Evolutionary conservation across 441 rosid genomes (phyloP), one percentile per base, ranked within the genome.

Genomic region (Erysimum cheiri): DNA sequence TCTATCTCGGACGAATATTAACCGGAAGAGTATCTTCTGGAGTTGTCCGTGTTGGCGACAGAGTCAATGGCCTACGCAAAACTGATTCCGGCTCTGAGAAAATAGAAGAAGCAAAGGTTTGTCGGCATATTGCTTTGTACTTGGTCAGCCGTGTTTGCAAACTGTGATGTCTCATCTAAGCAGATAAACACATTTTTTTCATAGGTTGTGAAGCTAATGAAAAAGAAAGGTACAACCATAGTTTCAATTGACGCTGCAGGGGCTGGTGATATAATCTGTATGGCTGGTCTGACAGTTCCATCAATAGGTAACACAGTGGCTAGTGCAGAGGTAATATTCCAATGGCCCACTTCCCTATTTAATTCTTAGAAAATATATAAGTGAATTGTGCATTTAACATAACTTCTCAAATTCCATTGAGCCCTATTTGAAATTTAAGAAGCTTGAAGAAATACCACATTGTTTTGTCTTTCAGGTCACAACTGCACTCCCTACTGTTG

Each of bases 51-150:
- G 87, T 88, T 61, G 99, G 97, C 7, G 99, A 94, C 80, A 85
- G 60, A 79, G 72, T 94, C 63, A 92, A 83, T 78, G 99, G 98
- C 58, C 80, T 92, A 35, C 94, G 96, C 35, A 59, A 6, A 33
- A 78, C 81, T 19, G 96, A 86, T 54, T 79, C 91, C 52, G 86
- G 88, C 57, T 80, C 86, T 47, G 85, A 83, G 83, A 92, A 92
- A 78, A 78, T 94, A 79, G 98, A 94, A 84, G 97, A 94, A 81
- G 97, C 96, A 80, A 94, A 92, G 98, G 99, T 90, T 73, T n/a
- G 84, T 77, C 14, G 39, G 29, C 33, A 31, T 54, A 35, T 13
- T 28, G 40, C 59, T 71, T 52, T 44, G 29, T 71, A 29, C 69
- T 76, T 53, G 46, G 26, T 36, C 48, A 33, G 60, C 8, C n/a